Evolutionary conservation across 257 asterid species (phyloP), one percentile per base, ranked within the genome.

Genomic region (Solanum pennellii): DNA sequence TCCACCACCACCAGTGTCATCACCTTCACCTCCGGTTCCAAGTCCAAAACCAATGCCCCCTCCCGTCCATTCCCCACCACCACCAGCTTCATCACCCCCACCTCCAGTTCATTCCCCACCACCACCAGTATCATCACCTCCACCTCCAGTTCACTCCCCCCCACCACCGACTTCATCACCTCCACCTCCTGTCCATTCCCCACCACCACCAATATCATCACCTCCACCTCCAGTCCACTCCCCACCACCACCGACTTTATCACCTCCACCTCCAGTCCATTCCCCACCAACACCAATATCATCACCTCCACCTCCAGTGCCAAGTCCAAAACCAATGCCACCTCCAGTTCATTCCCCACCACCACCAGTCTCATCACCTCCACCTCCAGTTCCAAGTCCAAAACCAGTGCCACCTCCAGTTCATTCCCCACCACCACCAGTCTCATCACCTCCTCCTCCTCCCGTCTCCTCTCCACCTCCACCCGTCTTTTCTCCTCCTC

Each of bases 31-130:
- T 20, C 87, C 83, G 18, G 29, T 39, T 0, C 66, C 62, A 10
- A 42, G 83, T 10, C 83, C 84, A 7, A 82, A 91, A 76, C 90
- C 90, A 16, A 37, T 45, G 5, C 91, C 91, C 0, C 86, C 86
- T 33, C 82, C 59, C 0, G 29, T 65, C 12, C 82, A 45, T 3
- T 76, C 83, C 1, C 82, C 86, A 8, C 85, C 89, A 18, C 88
- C 91, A 37, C 77, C 75, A 3, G 6, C 15, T 2, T 14, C 20
- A 23, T 76, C 83, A 39, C 23, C 59, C 4, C 83, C 23, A 2
- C 20, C 56, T 5, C 56, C 33, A 1, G 12, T 39, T 1, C 82
- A 49, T 15, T 49, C 59, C 20, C 21, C 59, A 49, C 59, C 59
- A 49, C 60, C 60, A 6, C 60, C 21, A 15, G 60, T 49, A 6